Base-by-base conservation (phyloP, 2,329 filamentous ascomycete species). In the Diaporthe humulicola region DNA sequence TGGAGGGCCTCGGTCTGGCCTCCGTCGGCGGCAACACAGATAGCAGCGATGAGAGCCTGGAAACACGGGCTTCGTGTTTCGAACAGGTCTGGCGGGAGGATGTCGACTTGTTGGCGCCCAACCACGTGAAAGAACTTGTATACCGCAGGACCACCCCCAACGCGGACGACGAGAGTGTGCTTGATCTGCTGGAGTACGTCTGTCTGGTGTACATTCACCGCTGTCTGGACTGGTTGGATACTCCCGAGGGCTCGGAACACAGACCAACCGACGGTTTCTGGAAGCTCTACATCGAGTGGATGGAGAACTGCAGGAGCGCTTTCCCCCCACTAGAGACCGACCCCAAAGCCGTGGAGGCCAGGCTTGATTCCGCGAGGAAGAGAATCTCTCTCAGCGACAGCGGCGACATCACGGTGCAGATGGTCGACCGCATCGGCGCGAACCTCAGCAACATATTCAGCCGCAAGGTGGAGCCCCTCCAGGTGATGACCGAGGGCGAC, bases 111-210 rank as follows among this genome's bases (percentile, higher is more conserved):
- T 25, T 73, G 1, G 57, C 30, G n/a, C 70, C 70, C 1, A 6
- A 12, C 12, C 70, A 73, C 33, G 10, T 73, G 8, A 73, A 73
- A 19, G 45, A 73, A n/a, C 33, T 73, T 3, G 70, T 73, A 4
- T 73, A 73, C 36, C 54, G 42, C 25, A 36, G 70, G 25, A 73
- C 70, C 2, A 73, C 45, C 10, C 70, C 70, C 25, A 73, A 73
- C 28, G 70, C 70, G 2, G 70, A 73, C 19, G 70, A 73, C 19
- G 70, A 73, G 42, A 38, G 33, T 1, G 58, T 73, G 1, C 52
- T 73, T 8, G 70, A 73, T 10, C 58, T 73, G 17, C 70, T 73
- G n/a, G 70, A 73, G 25, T 73, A 73, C 2, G 70, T 73, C 10
- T 73, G 70, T 4, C 48, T 73, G 19, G 70, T 73, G 3, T 50